Evolutionary conservation across 2,329 filamentous ascomycete genomes (phyloP), one percentile per base, ranked within the genome.

Genomic region (Dichotomopilus funicola): DNA sequence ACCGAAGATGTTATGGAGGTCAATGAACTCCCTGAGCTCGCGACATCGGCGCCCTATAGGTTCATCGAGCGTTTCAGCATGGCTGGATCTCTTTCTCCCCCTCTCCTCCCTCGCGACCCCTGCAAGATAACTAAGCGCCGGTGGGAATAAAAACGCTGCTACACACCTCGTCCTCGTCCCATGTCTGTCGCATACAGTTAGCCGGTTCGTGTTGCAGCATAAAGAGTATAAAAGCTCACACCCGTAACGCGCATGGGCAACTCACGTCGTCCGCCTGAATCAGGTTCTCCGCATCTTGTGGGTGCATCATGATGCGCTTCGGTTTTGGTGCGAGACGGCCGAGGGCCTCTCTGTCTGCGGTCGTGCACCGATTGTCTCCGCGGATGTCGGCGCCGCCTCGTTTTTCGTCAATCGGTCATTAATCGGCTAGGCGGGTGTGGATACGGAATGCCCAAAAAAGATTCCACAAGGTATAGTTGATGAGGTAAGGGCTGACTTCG

Each of bases 1-100:
- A 61, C 49, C 36, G 55, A 59, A n/a, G 59, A 61, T 9, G 59
- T 59, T 31, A 61, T 57, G 4, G 56, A 59, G 8, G 57, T 55
- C 36, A 61, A 37, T 3, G 57, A 59, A 10, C 34, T 54, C 13
- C 46, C 57, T 4, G 57, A 53, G 19, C 49, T 56, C n/a, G 35
- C 42, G 37, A 57, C 51, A 10, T 55, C 53, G 2, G 56, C 56
- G 45, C 45, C 56, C 56, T 58, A 34, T 31, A 13, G 6, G 40
- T 38, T 8, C 37, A 12, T 38, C 37, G 37, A 8, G 37, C 37
- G 37, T 38, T 38, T 38, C 19, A 27, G 19, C 19, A 3, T 27
- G 19, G 19, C 19, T 27, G 19, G 19, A 27, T 27, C 19, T 27
- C 19, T 27, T 27, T 27, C 19, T 27, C 19, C 19, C 19, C 19